A percentile compares a stretch with the other conserved stretches of the same genome.
Evolutionary conservation across 108 stramenopile genomes (phyloP).

Genomic region (Nitzschia sp.): DNA sequence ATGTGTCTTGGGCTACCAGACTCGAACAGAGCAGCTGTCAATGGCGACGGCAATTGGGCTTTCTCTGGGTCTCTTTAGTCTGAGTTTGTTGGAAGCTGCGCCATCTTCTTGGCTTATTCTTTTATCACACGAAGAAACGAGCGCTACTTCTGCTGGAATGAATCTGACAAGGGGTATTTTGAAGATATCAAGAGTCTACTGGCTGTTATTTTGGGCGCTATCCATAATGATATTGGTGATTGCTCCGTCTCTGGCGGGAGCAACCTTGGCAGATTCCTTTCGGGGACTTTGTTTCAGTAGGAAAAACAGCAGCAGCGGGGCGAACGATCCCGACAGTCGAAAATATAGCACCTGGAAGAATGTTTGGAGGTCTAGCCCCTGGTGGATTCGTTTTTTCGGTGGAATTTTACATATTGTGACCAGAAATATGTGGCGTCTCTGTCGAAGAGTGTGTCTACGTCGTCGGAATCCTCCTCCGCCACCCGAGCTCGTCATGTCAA

Average conservation of each 20-base stretch:
- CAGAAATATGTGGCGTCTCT: background rate
- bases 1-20: background rate
- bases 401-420: slow-evolving; percentile 13
- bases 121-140: slow-evolving; percentile 17
- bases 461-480: too few relatives aligned
- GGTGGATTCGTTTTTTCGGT: slow-evolving; percentile 33
- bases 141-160: background rate
- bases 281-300: slow-evolving; percentile 1
- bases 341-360: slow-evolving; percentile 15
- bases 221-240: slow-evolving; percentile 21
- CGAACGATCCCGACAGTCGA: slow-evolving; percentile 8
- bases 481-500: background rate
- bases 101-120: slow-evolving; percentile 44
- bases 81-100: slow-evolving; percentile 52
- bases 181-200: slow-evolving; percentile 15
- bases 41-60: slow-evolving; percentile 29
- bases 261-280: slow-evolving; percentile 21
- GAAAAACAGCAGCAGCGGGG: too few relatives aligned
- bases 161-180: background rate
- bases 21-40: slow-evolving; percentile 6
- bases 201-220: slow-evolving; percentile 27
- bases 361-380: slow-evolving; percentile 10
- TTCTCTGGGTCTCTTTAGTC: slow-evolving; percentile 50
- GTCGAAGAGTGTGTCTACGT: background rate
- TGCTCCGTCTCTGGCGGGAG: slow-evolving; percentile 9